These are phyloP conservation scores for Solanum ossicruentum DNA, from an alignment of 257 asterid species.

Conservation along the genomic window DNA sequence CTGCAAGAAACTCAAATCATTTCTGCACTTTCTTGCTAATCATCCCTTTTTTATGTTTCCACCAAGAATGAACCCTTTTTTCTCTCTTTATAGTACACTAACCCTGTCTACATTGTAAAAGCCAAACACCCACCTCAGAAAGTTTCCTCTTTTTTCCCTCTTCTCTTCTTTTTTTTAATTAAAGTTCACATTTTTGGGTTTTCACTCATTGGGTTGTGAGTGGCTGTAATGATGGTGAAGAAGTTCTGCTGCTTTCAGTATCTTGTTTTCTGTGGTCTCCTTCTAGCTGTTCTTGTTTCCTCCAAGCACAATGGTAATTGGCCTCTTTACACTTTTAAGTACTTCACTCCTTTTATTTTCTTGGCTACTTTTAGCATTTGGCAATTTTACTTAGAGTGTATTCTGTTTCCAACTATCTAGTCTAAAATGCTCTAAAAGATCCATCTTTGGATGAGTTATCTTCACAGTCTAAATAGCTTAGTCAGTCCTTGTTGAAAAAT, in stretches of 20 bases:
- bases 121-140: not conserved
- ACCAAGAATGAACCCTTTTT: not conserved
- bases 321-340: not conserved
- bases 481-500: not conserved
- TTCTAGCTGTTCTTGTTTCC: constrained; percentile 24
- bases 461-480: not conserved
- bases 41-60: constrained; percentile 4
- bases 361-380: not conserved
- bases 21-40: not conserved
- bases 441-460: not conserved
- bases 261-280: constrained; percentile 21
- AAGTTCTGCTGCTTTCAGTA: constrained; percentile 8
- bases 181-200: constrained; percentile 5
- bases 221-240: constrained; percentile 15
- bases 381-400: not conserved
- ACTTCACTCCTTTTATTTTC: not conserved
- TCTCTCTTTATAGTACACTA: constrained; percentile 3
- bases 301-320: constrained; percentile 43
- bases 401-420: not conserved
- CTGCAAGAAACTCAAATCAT: constrained; percentile 15
- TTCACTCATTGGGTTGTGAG: constrained; percentile 5
- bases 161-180: not conserved
- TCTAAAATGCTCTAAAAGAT: not conserved
- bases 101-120: constrained; percentile 8
- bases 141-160: not conserved